Conservation (phyloP, 164 flowering plant species). For the Cinnamomum micranthum region DNA sequence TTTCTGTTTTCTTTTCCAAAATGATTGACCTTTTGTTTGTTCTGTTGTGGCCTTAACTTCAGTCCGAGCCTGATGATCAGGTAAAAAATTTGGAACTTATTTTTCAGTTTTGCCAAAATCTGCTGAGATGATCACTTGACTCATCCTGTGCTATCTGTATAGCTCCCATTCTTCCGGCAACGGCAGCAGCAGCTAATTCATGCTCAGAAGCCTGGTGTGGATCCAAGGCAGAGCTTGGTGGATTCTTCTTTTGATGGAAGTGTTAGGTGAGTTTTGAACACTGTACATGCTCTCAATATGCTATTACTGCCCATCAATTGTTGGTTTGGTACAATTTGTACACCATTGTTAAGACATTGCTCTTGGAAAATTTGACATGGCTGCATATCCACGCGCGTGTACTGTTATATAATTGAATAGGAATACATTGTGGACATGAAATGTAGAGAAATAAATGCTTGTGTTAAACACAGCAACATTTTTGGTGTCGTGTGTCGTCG, state of each 20-base stretch:
- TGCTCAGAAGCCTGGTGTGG: not conserved
- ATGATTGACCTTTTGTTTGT: not conserved
- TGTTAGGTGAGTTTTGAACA: not conserved
- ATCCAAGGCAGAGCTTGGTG: not conserved
- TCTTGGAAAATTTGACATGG: not conserved
- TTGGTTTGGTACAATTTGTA: not conserved
- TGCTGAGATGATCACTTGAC: not conserved
- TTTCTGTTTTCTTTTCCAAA: not conserved
- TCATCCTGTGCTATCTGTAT: not conserved
- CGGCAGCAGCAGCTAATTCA: not conserved
- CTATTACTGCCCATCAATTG: not conserved
- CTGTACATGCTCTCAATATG: not conserved
- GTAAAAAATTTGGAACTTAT: not conserved
- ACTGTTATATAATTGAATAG: not conserved
- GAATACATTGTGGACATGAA: not conserved
- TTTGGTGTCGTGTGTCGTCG: no score
- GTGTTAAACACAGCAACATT: no score
- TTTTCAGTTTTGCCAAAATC: not conserved
- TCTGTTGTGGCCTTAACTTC: not conserved
- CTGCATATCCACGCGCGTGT: not conserved
- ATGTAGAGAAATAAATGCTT: not conserved
- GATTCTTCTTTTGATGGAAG: conserved; percentile 5
- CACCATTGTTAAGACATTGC: not conserved
- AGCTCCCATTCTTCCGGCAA: conserved; percentile 1
- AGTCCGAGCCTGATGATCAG: conserved; percentile 3